Evolutionary conservation across 306 rosid genomes (phyloP), one percentile per base, ranked within the genome.

Genomic region (Aeschynomene evenia): DNA sequence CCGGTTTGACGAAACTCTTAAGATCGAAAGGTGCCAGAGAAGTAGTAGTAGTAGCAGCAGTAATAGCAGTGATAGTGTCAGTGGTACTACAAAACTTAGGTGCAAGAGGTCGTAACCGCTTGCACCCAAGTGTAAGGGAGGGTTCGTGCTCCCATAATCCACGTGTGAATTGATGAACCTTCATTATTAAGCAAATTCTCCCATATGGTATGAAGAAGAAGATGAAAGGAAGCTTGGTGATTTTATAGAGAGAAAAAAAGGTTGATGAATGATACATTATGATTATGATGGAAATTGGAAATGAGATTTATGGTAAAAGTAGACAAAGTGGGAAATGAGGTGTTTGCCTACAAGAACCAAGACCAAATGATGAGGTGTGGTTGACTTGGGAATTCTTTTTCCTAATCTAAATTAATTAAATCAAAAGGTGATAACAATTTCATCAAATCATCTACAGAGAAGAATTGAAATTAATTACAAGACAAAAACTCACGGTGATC

Each of bases 161-260:
- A 94, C 96, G 97, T 88, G 96, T 81, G 69, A 85, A 84, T 58
- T 94, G 96, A 78, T 88, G 98, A 53, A 94, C 95, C 97, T 94
- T 90, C 98, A 94, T 90, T 15, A 45, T n/a, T n/a, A n/a, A n/a
- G 83, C 80, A 83, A 4, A 2, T 39, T 78, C 84, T 84, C 91
- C n/a, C n/a, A n/a, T n/a, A 86, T 83, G 85, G 82, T 75, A n/a
- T n/a, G 82, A 64, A 79, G 73, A 72, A 62, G 43, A 73, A 79
- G 71, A 80, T 66, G 70, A 68, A 22, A 43, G 36, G 52, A 64
- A 43, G 37, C 22, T 55, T 21, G 15, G 56, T 51, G 34, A 59
- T 67, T 86, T 75, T 83, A 90, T 82, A 83, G 85, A 83, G 86
- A 74, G 22, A 56, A 56, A 12, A 5, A 12, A 12, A 11, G n/a